These are phyloP conservation scores for Voacanga thouarsii DNA, from an alignment of 257 asterid genomes.

Conservation along the genomic window DNA sequence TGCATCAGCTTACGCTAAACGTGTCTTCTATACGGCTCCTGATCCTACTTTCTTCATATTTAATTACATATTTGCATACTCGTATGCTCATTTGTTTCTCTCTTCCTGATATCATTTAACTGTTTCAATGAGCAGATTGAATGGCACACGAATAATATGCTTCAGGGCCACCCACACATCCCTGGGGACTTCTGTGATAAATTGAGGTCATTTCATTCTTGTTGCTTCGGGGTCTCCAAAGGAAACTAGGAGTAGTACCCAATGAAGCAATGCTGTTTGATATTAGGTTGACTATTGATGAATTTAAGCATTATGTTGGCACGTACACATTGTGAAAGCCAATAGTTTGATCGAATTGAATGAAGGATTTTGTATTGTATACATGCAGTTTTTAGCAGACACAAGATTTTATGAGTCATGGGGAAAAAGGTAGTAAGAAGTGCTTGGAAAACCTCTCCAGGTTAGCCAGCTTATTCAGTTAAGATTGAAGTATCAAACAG, in stretches of 20 bases:
- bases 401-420: no score
- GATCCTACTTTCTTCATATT: neutral
- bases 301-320: slow-evolving; percentile 33
- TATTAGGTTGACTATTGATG: slow-evolving; percentile 37
- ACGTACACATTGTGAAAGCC: slow-evolving; percentile 32
- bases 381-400: no score
- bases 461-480: no score
- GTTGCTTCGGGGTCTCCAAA: slow-evolving; percentile 38
- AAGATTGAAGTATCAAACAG: no score
- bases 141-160: slow-evolving; percentile 34
- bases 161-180: slow-evolving; percentile 48
- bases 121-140: slow-evolving; percentile 24
- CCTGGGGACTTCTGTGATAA: slow-evolving; percentile 33
- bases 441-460: no score
- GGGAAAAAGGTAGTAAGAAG: no score
- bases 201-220: slow-evolving; percentile 30
- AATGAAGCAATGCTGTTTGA: slow-evolving; percentile 40
- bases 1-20: slow-evolving; percentile 34
- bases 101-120: neutral
- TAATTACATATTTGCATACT: neutral
- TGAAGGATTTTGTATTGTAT: no score
- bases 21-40: slow-evolving; percentile 9
- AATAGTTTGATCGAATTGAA: no score
- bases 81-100: neutral
- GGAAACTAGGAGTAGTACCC: slow-evolving; percentile 31